Conservation (phyloP, 257 asterid species). For the Orobanche coerulescens region DNA sequence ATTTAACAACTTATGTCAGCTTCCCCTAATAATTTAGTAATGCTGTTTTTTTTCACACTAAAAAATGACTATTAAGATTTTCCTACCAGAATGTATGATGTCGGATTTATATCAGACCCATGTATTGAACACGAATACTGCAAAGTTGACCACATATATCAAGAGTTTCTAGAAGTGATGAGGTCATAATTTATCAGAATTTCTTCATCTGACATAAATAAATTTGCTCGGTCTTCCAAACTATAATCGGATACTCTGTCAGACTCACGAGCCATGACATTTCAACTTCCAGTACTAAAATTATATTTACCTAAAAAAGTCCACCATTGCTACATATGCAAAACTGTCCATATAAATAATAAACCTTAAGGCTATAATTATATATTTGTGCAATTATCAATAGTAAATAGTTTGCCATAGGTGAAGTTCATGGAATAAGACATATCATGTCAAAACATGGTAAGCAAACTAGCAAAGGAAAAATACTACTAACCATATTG, state of each 20-base stretch:
- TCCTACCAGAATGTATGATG: not conserved
- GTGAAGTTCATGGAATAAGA: conserved; percentile 10
- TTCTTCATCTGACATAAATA: not conserved
- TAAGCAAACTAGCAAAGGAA: not conserved
- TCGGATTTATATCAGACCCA: not conserved
- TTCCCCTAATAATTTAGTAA: not conserved
- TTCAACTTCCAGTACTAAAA: conserved; percentile 4
- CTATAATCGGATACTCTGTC: conserved; percentile 6
- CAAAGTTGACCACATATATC: not conserved
- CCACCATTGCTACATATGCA: not conserved
- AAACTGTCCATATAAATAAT: not conserved
- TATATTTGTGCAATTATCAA: not conserved
- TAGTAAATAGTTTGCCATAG: not conserved
- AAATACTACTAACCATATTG: conserved; percentile 51
- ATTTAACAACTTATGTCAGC: not conserved
- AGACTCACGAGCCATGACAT: not conserved
- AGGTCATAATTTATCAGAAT: not conserved
- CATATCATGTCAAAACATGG: not conserved
- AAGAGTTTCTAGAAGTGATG: not conserved
- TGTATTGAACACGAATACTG: not conserved
- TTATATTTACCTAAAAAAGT: not conserved
- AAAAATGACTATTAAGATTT: not conserved
- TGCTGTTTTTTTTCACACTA: not conserved
- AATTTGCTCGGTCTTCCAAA: not conserved
- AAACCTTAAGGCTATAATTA: not conserved